Evolutionary conservation across 371 early-diverging fungal genomes (phyloP).

Genomic region (Mortierella sp.): DNA sequence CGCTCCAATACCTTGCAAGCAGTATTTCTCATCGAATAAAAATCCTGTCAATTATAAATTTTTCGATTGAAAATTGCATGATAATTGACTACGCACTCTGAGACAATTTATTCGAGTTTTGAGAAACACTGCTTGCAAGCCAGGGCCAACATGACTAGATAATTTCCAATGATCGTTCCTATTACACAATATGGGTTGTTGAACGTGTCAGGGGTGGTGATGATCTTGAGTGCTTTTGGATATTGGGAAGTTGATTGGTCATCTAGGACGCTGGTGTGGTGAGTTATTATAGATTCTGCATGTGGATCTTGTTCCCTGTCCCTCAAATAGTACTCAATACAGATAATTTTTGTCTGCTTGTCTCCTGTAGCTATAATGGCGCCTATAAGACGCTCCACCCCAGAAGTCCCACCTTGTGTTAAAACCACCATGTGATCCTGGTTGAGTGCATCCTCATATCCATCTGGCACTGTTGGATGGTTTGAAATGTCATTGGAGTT

Average conservation of each 20-base stretch:
- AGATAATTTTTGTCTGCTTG: conserved; percentile 23
- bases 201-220: conserved; percentile 24
- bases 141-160: conserved; percentile 16
- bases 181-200: conserved; percentile 35
- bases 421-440: conserved; percentile 23
- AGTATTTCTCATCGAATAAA: too few relatives aligned
- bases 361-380: conserved; percentile 28
- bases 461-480: conserved; percentile 34
- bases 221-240: conserved; percentile 22
- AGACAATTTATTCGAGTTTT: too few relatives aligned
- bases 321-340: conserved; percentile 18
- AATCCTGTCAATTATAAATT: too few relatives aligned
- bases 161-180: conserved; percentile 27
- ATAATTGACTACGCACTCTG: too few relatives aligned
- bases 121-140: too few relatives aligned
- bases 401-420: conserved; percentile 19
- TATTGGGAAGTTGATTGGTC: conserved; percentile 27
- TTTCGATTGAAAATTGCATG: too few relatives aligned
- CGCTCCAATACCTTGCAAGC: too few relatives aligned
- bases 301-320: conserved; percentile 25
- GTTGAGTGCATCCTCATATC: conserved; percentile 33
- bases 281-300: conserved; percentile 22
- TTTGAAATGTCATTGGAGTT: conserved; percentile 28
- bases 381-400: conserved; percentile 29
- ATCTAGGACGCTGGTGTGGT: conserved; percentile 25